Percentiles rank a stretch among this genome's conserved stretches.
phyloP scores from a whole-genome alignment of 768 basidiomycete genomes.

The Nidularia pulvinata region DNA sequence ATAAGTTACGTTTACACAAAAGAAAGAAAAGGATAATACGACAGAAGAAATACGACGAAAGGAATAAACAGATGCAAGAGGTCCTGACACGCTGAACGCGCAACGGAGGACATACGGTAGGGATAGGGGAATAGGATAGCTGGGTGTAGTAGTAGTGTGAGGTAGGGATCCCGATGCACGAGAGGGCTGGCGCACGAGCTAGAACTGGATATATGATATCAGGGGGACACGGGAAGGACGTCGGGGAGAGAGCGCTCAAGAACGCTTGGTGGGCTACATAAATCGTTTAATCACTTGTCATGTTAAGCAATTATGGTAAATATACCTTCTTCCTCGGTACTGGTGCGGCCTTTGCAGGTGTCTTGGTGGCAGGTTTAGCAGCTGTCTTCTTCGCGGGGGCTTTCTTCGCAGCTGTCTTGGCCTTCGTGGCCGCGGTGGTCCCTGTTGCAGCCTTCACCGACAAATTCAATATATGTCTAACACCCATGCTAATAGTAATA shows the following conservation, averaged over 20 bases:
- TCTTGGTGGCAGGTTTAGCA: constrained; percentile 28
- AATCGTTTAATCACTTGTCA: background rate
- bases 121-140: constrained; percentile 7
- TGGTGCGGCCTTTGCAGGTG: constrained; percentile 22
- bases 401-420: constrained; percentile 40
- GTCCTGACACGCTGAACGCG: background rate
- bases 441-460: constrained; percentile 34
- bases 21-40: too few relatives aligned
- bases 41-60: too few relatives aligned
- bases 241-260: constrained; percentile 8
- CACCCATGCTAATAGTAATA: background rate
- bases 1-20: constrained; percentile 41
- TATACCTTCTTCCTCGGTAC: constrained; percentile 35
- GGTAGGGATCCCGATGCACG: constrained; percentile 4
- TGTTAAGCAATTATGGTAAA: background rate
- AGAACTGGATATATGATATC: constrained; percentile 4
- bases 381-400: constrained; percentile 27
- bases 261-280: constrained; percentile 24
- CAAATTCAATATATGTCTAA: background rate
- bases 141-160: constrained; percentile 1
- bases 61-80: constrained; percentile 2
- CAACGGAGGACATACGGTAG: constrained; percentile 3
- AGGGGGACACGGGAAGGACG: background rate
- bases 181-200: background rate
- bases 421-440: constrained; percentile 35